Evolutionary conservation across 176 grass and related monocot species (phyloP).

Genomic region (Eragrostis nindensis): DNA sequence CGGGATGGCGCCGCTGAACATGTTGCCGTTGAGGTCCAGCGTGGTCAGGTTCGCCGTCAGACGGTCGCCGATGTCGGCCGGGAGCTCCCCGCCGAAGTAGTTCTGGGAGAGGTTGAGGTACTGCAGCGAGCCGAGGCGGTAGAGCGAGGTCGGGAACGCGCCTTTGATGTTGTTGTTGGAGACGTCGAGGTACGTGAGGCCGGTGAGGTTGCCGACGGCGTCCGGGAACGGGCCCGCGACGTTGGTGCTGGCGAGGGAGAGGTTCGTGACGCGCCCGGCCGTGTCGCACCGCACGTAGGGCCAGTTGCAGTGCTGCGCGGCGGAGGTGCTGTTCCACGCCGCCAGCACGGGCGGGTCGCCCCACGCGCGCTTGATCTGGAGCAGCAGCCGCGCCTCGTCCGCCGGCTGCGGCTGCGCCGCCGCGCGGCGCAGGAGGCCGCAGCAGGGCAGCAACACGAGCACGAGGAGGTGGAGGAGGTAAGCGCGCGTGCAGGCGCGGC

Average conservation of each 20-base stretch:
- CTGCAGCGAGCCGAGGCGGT: slow-evolving; percentile 45
- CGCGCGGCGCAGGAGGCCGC: slow-evolving; percentile 3
- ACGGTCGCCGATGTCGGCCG: slow-evolving; percentile 36
- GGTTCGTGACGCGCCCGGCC: slow-evolving; percentile 33
- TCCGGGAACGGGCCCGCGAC: slow-evolving; percentile 45
- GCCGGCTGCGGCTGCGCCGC: slow-evolving; percentile 31
- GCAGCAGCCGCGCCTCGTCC: slow-evolving; percentile 47
- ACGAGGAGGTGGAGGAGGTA: slow-evolving; percentile 11
- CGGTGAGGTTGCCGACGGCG: slow-evolving; percentile 52
- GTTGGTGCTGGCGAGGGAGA: slow-evolving; percentile 33
- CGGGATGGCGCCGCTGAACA: slow-evolving; percentile 54
- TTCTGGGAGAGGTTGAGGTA: slow-evolving; percentile 59
- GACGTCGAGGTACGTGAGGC: slow-evolving; percentile 56
- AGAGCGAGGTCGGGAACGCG: slow-evolving; percentile 46
- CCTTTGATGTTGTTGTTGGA: slow-evolving; percentile 49
- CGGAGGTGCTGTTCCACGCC: slow-evolving; percentile 42
- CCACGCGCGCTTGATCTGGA: slow-evolving; percentile 62
- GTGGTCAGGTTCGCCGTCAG: slow-evolving; percentile 39
- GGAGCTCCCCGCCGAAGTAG: slow-evolving; percentile 53
- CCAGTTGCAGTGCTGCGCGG: slow-evolving; percentile 59
- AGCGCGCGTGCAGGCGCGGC: background rate
- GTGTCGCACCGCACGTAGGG: slow-evolving; percentile 45
- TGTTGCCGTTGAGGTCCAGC: slow-evolving; percentile 44
- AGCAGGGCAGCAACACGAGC: slow-evolving; percentile 12
- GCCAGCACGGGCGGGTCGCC: slow-evolving; percentile 45